A percentile compares a stretch with the other conserved stretches of the same genome.
Conservation (phyloP, 2,329 filamentous ascomycete genomes). For the Colletotrichum noveboracense region DNA sequence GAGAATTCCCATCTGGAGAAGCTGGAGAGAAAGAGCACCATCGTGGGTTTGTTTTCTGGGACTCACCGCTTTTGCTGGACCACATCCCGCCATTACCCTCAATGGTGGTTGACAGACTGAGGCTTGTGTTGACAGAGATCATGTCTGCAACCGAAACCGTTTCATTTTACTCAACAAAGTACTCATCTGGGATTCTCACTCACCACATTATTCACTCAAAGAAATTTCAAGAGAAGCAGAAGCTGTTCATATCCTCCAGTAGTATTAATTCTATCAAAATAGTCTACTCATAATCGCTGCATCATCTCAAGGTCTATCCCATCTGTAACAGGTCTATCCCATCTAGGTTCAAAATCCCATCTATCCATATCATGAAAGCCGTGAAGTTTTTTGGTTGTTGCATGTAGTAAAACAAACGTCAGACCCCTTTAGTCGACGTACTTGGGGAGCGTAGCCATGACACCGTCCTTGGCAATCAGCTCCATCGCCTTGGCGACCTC, state of each 20-base stretch:
- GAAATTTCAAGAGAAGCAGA: rapidly evolving
- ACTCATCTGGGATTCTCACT: background rate
- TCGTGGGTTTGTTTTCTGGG: background rate
- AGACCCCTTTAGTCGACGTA: constrained; percentile 36
- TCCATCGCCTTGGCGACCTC: constrained; percentile 53
- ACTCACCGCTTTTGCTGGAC: background rate
- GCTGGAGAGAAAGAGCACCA: background rate
- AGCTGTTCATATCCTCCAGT: background rate
- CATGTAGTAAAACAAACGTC: background rate
- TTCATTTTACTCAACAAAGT: background rate
- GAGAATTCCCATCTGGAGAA: background rate
- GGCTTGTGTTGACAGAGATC: background rate
- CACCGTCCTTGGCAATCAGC: constrained; percentile 49
- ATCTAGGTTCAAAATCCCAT: background rate
- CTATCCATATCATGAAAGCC: background rate
- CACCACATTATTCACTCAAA: background rate
- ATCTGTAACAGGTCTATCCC: background rate
- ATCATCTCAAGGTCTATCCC: background rate
- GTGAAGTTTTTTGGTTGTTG: background rate
- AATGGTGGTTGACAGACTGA: background rate
- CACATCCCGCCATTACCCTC: background rate
- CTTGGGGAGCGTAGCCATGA: constrained; percentile 54
- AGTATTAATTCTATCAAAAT: background rate
- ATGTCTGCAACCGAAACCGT: background rate
- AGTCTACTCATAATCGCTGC: background rate